Base-by-base conservation (phyloP, 2,329 filamentous ascomycete genomes). In the Orbilia oligospora region DNA sequence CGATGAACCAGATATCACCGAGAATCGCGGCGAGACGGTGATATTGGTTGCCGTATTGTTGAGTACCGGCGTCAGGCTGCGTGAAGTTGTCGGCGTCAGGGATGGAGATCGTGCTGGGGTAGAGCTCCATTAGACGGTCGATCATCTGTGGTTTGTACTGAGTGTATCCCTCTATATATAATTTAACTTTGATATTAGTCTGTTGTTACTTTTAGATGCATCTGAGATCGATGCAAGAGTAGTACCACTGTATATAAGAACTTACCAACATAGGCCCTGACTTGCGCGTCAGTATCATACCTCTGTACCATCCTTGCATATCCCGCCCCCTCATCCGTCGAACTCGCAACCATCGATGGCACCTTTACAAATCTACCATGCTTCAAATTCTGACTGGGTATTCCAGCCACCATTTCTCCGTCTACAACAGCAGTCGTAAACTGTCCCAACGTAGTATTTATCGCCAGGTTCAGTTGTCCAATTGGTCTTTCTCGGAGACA, bases 401-500 rank as follows among this genome's bases (percentile, higher is more conserved):
- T 9, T 22, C 86, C 86, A 9, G 84, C 84, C 18, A 91, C 85
- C 63, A 90, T 86, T 81, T 90, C 88, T 0, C 87, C 87, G 80
- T 91, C 90, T 33, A 89, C 82, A 12, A 86, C 83, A 0, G 86
- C n/a, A 83, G 81, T 9, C 80, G 81, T n/a, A 81, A 10, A 36
- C 24, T 38, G 49, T 14, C 24, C 49, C 22, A 16, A 49, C 48
- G 69, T 71, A n/a, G 46, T 33, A 20, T 66, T 66, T 2, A 93
- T 86, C 33, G 84, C 84, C 0, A 84, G 81, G 73, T 90, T 88
- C 80, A 92, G 89, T 0, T 85, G 87, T 5, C 88, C 85, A 82
- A 91, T 92, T 30, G 88, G 85, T 1, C 90, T 84, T 0, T 83
- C 83, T 22, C 92, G 90, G 6, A 96, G 87, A 82, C 92, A 94